phyloP scores from a whole-genome alignment of 1,284 basidiomycete genomes.

The Malassezia yamatoensis region DNA sequence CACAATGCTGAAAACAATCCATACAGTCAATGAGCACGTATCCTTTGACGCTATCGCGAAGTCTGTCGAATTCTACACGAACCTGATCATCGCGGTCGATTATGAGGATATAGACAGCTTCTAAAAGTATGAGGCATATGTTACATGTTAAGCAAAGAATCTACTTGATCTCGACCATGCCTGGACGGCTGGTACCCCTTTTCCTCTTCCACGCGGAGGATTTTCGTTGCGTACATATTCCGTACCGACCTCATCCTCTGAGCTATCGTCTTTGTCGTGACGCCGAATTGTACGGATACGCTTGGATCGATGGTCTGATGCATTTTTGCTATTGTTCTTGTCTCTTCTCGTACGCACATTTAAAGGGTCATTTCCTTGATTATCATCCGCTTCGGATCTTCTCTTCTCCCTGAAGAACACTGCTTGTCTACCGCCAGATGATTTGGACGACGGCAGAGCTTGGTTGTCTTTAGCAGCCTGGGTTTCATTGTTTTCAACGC shows the following conservation, averaged over 20 bases:
- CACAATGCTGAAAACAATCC: slow-evolving; percentile 52
- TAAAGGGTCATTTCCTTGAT: too few species aligned
- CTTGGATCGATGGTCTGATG: background rate
- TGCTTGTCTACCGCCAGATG: too few species aligned
- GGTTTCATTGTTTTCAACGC: too few species aligned
- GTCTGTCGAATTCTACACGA: slow-evolving; percentile 52
- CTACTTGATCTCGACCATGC: background rate
- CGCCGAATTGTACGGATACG: background rate
- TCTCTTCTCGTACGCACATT: too few species aligned
- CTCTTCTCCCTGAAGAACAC: too few species aligned
- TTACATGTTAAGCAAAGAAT: background rate
- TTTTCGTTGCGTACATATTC: background rate
- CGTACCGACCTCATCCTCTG: background rate
- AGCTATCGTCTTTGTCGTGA: background rate
- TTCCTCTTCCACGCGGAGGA: slow-evolving; percentile 2
- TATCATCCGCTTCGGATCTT: too few species aligned
- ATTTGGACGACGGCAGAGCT: too few species aligned
- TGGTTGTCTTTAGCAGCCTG: too few species aligned
- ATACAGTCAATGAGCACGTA: slow-evolving; percentile 59
- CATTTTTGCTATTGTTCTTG: background rate
- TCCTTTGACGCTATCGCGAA: slow-evolving; percentile 49
- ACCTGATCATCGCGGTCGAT: slow-evolving; percentile 51
- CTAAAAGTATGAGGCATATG: background rate
- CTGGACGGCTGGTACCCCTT: background rate
- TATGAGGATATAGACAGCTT: slow-evolving; percentile 22